phyloP scores from a whole-genome alignment of 2,329 filamentous ascomycete species.

The Aspergillus novofumigatus region DNA sequence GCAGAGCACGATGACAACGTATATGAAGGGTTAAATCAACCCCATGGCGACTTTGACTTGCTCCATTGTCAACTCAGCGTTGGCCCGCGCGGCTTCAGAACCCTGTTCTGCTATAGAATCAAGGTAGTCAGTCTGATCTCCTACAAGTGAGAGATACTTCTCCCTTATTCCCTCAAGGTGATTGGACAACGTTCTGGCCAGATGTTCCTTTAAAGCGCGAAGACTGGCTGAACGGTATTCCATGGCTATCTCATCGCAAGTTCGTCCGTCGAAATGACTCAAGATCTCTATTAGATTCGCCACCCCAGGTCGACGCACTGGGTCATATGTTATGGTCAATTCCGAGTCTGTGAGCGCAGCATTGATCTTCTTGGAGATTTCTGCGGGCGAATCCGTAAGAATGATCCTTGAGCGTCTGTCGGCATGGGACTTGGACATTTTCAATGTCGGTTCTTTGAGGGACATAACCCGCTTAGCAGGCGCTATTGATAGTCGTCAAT shows the following conservation, averaged over 20 bases:
- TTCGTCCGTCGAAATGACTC: conserved; percentile 58
- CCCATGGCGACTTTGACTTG: conserved; percentile 29
- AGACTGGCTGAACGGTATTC: conserved; percentile 47
- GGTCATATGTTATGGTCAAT: conserved; percentile 67
- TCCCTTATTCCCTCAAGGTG: conserved; percentile 33
- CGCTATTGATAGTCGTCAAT: conserved; percentile 43
- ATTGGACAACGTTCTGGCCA: conserved; percentile 46
- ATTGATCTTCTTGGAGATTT: conserved; percentile 67
- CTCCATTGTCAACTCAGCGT: conserved; percentile 30
- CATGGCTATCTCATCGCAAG: conserved; percentile 44
- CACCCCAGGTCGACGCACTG: conserved; percentile 67
- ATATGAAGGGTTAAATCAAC: conserved; percentile 6
- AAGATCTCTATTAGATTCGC: conserved; percentile 81
- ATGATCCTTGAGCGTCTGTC: conserved; percentile 73
- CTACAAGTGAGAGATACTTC: conserved; percentile 28
- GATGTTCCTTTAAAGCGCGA: conserved; percentile 59
- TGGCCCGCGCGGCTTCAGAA: conserved; percentile 26
- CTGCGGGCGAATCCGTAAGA: conserved; percentile 65
- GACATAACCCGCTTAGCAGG: conserved; percentile 87
- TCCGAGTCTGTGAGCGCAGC: conserved; percentile 72
- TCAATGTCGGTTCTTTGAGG: conserved; percentile 67
- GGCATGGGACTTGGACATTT: conserved; percentile 90
- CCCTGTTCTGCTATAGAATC: conserved; percentile 30
- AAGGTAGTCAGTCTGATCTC: conserved; percentile 23
- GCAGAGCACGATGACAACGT: too few species aligned